Conservation (phyloP, 1,284 basidiomycete genomes). For the Coniophora puteana region DNA sequence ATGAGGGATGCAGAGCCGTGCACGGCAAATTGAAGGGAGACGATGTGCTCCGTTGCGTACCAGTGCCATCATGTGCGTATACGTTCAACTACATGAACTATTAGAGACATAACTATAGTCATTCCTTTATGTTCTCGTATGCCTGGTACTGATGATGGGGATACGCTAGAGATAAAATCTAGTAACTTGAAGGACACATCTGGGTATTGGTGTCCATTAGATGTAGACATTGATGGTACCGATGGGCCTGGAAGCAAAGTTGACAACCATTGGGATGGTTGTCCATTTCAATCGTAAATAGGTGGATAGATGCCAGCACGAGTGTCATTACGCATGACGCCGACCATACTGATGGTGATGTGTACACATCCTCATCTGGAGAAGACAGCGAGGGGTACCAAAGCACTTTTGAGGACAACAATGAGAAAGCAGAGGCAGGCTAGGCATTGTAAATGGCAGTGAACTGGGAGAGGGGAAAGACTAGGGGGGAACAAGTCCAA, state of each 20-base stretch:
- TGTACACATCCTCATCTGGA: constrained; percentile 33
- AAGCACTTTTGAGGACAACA: too few species aligned
- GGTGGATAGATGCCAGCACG: constrained; percentile 6
- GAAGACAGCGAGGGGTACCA: constrained; percentile 10
- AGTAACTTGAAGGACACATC: constrained; percentile 18
- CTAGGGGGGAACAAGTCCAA: too few species aligned
- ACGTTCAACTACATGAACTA: constrained; percentile 49
- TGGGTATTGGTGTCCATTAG: constrained; percentile 10
- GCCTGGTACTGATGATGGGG: constrained; percentile 42
- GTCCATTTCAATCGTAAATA: neutral
- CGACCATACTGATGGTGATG: constrained; percentile 35
- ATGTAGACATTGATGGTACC: constrained; percentile 8
- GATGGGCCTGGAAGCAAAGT: constrained; percentile 1
- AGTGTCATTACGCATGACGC: constrained; percentile 30
- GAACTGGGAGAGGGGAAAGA: too few species aligned
- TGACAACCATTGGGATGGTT: constrained; percentile 1
- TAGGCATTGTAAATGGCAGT: neutral
- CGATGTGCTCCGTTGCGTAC: constrained; percentile 84
- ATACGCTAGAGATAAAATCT: constrained; percentile 40
- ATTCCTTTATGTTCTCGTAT: constrained; percentile 58
- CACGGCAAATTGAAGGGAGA: constrained; percentile 50
- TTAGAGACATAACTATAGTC: constrained; percentile 67
- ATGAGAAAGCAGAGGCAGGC: constrained; percentile 13
- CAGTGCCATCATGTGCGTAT: constrained; percentile 34
- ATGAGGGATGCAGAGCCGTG: constrained; percentile 20